Evolutionary conservation across 2,329 filamentous ascomycete species (phyloP).

Genomic region (Colletotrichum acutatum): DNA sequence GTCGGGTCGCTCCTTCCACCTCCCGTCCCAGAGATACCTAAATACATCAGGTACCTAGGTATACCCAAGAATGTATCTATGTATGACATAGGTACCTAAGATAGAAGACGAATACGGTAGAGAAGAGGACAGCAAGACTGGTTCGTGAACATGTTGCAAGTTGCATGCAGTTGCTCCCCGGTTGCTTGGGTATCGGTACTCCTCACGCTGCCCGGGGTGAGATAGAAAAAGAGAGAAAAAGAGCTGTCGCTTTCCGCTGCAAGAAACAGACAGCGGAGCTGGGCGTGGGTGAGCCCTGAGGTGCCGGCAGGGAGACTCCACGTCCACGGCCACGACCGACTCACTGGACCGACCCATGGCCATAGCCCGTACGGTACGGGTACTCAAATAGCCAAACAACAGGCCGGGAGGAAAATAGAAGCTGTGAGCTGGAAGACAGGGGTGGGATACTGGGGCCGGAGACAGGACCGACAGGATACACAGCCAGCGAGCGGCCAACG

Average conservation of each 20-base stretch:
- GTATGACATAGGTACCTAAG: neutral
- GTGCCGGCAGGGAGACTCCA: conserved; percentile 4
- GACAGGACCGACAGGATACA: conserved; percentile 21
- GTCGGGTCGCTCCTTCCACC: too few relatives aligned
- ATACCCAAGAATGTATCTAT: neutral
- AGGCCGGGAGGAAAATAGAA: neutral
- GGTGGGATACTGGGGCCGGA: conserved; percentile 15
- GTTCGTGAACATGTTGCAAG: neutral
- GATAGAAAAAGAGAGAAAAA: neutral
- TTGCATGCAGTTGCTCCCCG: neutral
- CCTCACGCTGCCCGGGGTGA: neutral
- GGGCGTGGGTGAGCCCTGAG: neutral
- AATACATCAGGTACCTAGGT: neutral
- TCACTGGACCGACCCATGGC: conserved; percentile 5
- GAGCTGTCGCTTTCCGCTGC: conserved; percentile 1
- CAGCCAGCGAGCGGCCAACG: neutral
- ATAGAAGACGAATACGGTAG: too few relatives aligned
- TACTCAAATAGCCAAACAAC: neutral
- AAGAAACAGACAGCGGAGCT: neutral
- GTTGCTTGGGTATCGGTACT: neutral
- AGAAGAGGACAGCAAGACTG: neutral
- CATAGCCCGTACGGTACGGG: neutral
- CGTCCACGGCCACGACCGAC: conserved; percentile 10
- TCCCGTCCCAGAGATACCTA: too few relatives aligned
- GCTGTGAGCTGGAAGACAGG: conserved; percentile 6